Evolutionary conservation across 169 alveolate species (phyloP).

Genomic region (Plasmodium falciparum): DNA sequence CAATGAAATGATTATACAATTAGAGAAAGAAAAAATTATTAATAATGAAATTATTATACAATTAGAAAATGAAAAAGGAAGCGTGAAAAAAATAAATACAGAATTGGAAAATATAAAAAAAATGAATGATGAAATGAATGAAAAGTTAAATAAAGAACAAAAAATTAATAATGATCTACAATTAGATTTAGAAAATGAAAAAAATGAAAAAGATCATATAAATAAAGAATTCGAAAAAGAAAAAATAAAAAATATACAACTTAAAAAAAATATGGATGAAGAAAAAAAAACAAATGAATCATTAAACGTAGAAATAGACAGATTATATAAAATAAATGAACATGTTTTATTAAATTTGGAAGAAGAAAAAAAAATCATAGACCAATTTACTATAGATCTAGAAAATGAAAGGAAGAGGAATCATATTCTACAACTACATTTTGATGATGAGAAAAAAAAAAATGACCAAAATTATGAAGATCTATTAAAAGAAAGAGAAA

Average conservation of each 20-base stretch:
- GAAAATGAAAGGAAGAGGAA: constrained; percentile 38
- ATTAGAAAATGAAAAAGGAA: constrained; percentile 21
- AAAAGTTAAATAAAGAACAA: constrained; percentile 18
- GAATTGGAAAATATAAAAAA: constrained; percentile 15
- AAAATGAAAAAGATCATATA: neutral
- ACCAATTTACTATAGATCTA: constrained; percentile 24
- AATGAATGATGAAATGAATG: neutral
- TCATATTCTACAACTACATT: constrained; percentile 4
- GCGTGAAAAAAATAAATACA: neutral
- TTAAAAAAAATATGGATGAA: constrained; percentile 16
- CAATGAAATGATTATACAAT: neutral
- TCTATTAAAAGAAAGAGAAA: constrained; percentile 4
- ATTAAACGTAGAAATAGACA: constrained; percentile 11
- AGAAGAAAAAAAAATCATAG: constrained; percentile 7
- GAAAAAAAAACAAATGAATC: neutral
- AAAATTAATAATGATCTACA: neutral
- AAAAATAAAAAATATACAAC: neutral
- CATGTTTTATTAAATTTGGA: constrained; percentile 26
- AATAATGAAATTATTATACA: constrained; percentile 12
- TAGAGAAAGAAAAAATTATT: constrained; percentile 41
- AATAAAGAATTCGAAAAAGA: constrained; percentile 10
- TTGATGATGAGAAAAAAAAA: constrained; percentile 8
- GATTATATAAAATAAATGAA: constrained; percentile 3
- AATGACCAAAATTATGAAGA: neutral
- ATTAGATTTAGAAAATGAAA: neutral